Evolutionary conservation across 192 early-diverging fungal genomes (phyloP), one percentile per base, ranked within the genome.

Genomic region (Backusella circina): DNA sequence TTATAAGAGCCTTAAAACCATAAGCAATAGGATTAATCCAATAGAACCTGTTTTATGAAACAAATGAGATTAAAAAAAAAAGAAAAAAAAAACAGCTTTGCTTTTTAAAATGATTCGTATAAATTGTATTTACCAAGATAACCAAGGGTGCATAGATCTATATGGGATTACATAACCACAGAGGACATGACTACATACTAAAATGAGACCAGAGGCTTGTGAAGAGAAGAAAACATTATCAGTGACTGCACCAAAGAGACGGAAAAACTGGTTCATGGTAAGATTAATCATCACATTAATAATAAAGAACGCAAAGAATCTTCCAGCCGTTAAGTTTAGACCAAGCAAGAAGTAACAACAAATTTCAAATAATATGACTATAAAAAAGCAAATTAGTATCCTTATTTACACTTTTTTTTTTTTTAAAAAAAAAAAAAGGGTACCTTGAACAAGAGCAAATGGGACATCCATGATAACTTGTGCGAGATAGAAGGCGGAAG

Each of bases 11-110:
- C 71, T 87, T 88, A 78, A 86, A 88, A 21, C 87, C 91, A 77
- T 93, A 94, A 0, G 87, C 84, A 44, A 93, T 78, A 10, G 91
- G 91, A 73, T 91, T 90, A 65, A 93, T 88, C 84, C 86, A 92
- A 77, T 83, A 88, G 64, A 92, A 84, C 39, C 39, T 41, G 39
- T 41, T 13, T 13, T 41, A 16, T 13, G 39, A 41, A 41, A 41
- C 10, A 10, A 13, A 41, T 13, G 13, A 13, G 12, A 41, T 41
- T 10, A 41, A 12, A 41, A 13, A 41, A 41, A 41, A 41, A 35
- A 35, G 5, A 35, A 3, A 3, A 35, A 3, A 5, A n/a, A n/a
- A n/a, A n/a, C n/a, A n/a, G n/a, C n/a, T n/a, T n/a, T n/a, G 13
- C 13, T 13, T 41, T 41, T 41, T 13, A 13, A 41, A 13, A 41